Conservation (phyloP, 495 filamentous ascomycete genomes). For the Penicillium macrosclerotiorum region DNA sequence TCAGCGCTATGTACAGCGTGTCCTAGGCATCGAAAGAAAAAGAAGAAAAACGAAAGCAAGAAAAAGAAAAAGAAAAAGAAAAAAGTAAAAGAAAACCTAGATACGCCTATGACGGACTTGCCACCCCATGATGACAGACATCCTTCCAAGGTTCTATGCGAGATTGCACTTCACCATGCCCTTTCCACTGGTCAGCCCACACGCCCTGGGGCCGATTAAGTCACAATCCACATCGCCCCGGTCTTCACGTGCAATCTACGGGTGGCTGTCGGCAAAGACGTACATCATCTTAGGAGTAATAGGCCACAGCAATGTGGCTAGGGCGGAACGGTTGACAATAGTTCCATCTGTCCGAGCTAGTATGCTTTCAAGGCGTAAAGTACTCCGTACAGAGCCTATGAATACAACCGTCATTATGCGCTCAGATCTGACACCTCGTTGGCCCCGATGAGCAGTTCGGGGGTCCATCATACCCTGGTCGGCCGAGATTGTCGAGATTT, state of each 20-base stretch:
- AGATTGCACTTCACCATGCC: too few species aligned
- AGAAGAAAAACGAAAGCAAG: too few species aligned
- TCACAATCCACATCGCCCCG: not conserved
- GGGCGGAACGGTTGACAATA: conserved; percentile 16
- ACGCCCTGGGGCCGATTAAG: conserved; percentile 3
- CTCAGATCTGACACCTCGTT: conserved; percentile 21
- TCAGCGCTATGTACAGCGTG: too few species aligned
- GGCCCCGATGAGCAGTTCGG: conserved; percentile 28
- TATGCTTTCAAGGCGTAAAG: not conserved
- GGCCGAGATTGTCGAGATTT: conserved; percentile 8
- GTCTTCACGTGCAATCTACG: conserved; percentile 18
- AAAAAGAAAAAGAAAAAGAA: too few species aligned
- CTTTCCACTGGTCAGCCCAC: too few species aligned
- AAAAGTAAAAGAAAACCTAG: too few species aligned
- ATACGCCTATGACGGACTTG: too few species aligned
- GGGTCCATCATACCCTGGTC: conserved; percentile 14
- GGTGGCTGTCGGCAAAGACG: conserved; percentile 11
- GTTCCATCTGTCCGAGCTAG: conserved; percentile 11
- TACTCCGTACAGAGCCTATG: not conserved
- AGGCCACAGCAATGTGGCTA: conserved; percentile 3
- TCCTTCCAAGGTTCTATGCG: too few species aligned
- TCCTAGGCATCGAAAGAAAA: too few species aligned
- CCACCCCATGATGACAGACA: not conserved
- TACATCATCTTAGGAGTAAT: conserved; percentile 1
- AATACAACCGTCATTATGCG: conserved; percentile 3